These are phyloP conservation scores for Phytophthora capsici DNA, from an alignment of 352 stramenopile species.

Conservation along the genomic window DNA sequence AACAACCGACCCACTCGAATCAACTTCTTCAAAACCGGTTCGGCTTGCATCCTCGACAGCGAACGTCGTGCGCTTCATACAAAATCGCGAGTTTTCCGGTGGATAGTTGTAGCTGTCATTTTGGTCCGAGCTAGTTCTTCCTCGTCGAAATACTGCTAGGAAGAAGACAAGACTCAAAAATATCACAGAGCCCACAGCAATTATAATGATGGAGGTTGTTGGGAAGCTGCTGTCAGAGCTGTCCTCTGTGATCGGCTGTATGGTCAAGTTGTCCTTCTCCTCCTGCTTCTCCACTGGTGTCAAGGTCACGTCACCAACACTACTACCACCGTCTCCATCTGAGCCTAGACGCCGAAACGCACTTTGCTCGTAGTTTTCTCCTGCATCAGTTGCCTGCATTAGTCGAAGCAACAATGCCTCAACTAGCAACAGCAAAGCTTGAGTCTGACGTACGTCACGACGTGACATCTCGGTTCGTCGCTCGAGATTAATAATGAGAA, in stretches of 20 bases:
- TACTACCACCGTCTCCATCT: not conserved
- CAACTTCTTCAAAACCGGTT: constrained; percentile 16
- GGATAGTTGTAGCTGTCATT: constrained; percentile 15
- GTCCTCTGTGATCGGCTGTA: constrained; percentile 2
- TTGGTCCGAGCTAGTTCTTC: not conserved
- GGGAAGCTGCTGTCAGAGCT: constrained; percentile 15
- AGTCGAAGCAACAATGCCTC: constrained; percentile 8
- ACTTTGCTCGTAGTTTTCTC: not conserved
- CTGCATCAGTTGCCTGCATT: constrained; percentile 8
- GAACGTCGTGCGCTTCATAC: constrained; percentile 38
- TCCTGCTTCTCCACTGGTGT: constrained; percentile 16
- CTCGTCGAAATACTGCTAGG: constrained; percentile 18
- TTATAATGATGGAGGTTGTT: constrained; percentile 24
- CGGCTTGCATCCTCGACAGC: constrained; percentile 15
- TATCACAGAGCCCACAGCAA: constrained; percentile 22
- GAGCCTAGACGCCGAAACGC: constrained; percentile 2
- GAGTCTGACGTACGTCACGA: constrained; percentile 16
- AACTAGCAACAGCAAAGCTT: constrained; percentile 10
- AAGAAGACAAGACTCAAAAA: constrained; percentile 25
- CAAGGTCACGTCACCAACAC: not conserved
- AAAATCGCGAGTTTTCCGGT: constrained; percentile 21
- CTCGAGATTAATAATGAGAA: constrained; percentile 14
- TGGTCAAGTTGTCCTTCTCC: constrained; percentile 15
- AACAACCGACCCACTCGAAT: constrained; percentile 31
- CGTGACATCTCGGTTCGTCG: constrained; percentile 19